Evolutionary conservation across 164 flowering plant genomes (phyloP).

Genomic region (Echeveria elegans): DNA sequence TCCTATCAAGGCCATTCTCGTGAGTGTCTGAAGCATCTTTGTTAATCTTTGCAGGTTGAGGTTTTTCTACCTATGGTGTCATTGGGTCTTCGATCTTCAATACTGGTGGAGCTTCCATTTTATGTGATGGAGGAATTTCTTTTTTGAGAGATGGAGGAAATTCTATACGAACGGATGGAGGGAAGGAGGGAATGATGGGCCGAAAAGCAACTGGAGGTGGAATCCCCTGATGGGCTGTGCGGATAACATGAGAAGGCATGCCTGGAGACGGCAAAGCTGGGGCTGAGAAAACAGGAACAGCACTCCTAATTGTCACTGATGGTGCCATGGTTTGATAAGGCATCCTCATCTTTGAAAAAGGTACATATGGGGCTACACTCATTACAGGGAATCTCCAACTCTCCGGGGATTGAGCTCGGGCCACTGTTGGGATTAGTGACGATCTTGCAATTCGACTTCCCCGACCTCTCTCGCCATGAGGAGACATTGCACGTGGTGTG

Average conservation of each 20-base stretch:
- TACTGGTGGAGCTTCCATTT: not conserved
- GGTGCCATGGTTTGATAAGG: slow-evolving; percentile 13
- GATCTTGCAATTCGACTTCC: not conserved
- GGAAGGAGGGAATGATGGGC: not conserved
- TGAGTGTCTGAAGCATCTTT: not conserved
- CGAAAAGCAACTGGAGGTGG: not conserved
- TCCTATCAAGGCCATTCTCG: not conserved
- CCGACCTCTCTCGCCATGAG: not conserved
- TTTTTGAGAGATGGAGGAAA: not conserved
- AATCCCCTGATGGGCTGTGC: not conserved
- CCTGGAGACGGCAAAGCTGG: slow-evolving; percentile 5
- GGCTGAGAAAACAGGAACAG: slow-evolving; percentile 16
- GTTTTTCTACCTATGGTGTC: too few relatives aligned
- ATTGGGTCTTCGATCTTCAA: not conserved
- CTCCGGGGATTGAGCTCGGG: not conserved
- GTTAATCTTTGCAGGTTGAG: not conserved
- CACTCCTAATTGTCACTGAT: slow-evolving; percentile 13
- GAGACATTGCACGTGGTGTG: not conserved
- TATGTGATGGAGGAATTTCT: not conserved
- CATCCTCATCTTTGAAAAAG: not conserved
- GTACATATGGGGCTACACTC: not conserved
- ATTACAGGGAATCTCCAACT: not conserved
- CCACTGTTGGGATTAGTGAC: not conserved
- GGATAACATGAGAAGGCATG: not conserved
- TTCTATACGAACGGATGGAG: not conserved